Base-by-base conservation (phyloP, 345 rosid genomes). In the Microcos paniculata region DNA sequence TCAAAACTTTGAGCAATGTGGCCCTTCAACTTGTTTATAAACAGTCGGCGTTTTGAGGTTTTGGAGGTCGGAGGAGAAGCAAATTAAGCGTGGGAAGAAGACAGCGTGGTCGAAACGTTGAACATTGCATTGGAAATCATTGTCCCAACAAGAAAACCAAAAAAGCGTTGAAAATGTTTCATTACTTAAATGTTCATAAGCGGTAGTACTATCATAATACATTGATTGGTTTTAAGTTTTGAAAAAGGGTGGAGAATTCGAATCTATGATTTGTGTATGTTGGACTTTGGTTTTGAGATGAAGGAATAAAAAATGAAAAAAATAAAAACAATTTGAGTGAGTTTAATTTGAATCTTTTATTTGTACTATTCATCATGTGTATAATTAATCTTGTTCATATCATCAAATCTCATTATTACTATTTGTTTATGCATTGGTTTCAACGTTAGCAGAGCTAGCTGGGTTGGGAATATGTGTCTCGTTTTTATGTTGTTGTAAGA, bases 51-150 rank as follows among this genome's bases (percentile, higher is more conserved):
- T 61, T 84, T 56, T 56, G 82, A 75, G 78, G 65, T 77, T 58
- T 71, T 62, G 31, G 65, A 46, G 28, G 65, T 14, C 77, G 40
- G 6, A 35, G 40, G 6, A 35, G 40, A 35, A 35, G 40, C n/a
- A 74, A 62, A 62, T 73, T 24, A 53, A 46, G 79, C 82, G 73
- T 87, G 74, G 84, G 83, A 81, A 46, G 75, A 78, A 80, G 89
- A 79, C 78, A 80, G 59, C 97, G 98, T 92, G 93, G 97, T 94
- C 94, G 88, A 85, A 55, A 89, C 98, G 98, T 83, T 75, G 87
- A 81, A 82, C 89, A 81, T 21, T 78, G 84, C 88, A 58, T 86
- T 53, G 83, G 87, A 78, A 81, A 82, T 76, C 70, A 73, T 49
- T 70, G 38, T 30, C n/a, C 15, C 76, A 38, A 64, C 57, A 15